Percentiles rank a stretch among this genome's conserved stretches.
phyloP scores from a whole-genome alignment of 345 rosid species.

The Populus alba region DNA sequence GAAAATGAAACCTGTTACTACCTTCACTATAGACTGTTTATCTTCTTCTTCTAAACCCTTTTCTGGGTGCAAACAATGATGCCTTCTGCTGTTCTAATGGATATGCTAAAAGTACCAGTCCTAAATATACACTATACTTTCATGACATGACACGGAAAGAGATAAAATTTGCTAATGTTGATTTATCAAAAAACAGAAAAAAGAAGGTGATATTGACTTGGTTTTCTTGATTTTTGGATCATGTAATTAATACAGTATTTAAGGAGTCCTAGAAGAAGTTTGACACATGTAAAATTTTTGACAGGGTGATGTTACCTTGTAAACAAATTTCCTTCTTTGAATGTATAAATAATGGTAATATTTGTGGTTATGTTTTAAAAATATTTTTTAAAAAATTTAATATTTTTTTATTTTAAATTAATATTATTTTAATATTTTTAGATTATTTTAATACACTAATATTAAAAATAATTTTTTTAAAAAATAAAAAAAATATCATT shows the following conservation, averaged over 20 bases:
- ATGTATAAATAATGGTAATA: not conserved
- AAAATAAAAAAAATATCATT: no score
- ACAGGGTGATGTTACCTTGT: not conserved
- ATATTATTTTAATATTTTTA: no score
- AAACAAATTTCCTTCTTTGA: not conserved
- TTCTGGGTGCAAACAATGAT: not conserved
- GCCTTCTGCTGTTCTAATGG: not conserved
- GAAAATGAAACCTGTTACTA: not conserved
- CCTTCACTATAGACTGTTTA: not conserved
- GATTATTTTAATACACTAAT: no score
- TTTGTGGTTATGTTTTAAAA: no score
- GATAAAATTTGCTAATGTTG: not conserved
- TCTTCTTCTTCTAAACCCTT: not conserved
- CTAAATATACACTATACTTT: not conserved
- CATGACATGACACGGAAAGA: not conserved
- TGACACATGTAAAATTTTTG: not conserved
- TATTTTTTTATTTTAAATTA: no score
- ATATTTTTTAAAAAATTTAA: no score
- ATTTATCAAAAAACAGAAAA: no score
- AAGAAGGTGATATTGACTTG: not conserved
- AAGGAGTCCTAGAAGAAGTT: not conserved
- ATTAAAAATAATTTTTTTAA: no score
- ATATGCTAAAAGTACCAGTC: not conserved
- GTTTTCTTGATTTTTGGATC: not conserved
- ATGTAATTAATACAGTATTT: not conserved